Conservation (phyloP, 176 grass and related monocot species). For the Metroxylon sagu region DNA sequence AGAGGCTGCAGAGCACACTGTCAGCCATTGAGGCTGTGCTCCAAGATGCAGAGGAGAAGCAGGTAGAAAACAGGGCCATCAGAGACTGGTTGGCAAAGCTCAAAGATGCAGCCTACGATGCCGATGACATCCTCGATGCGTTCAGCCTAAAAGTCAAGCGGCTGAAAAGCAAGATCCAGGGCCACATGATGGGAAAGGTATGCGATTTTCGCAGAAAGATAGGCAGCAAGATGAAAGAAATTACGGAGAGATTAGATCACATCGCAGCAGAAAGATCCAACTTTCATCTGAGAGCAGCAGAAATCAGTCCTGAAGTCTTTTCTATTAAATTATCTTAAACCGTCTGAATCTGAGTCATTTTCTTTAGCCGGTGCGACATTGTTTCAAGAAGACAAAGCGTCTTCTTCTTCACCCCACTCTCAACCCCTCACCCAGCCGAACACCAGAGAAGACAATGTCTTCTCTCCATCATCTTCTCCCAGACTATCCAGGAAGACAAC, state of each 20-base stretch:
- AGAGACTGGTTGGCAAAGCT: conserved; percentile 19
- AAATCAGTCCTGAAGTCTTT: too few relatives aligned
- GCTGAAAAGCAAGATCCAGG: background rate
- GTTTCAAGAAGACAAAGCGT: too few relatives aligned
- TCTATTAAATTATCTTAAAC: too few relatives aligned
- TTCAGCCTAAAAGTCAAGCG: conserved; percentile 26
- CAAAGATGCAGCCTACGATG: conserved; percentile 20
- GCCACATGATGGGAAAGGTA: background rate
- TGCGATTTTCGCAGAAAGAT: background rate
- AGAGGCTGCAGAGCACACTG: too few relatives aligned
- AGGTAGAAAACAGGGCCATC: background rate
- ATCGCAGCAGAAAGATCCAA: background rate
- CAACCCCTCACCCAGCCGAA: too few relatives aligned
- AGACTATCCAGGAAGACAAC: too few relatives aligned
- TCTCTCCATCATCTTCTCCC: too few relatives aligned
- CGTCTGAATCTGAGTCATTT: background rate
- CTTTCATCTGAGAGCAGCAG: conserved; percentile 20
- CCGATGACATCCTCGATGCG: conserved; percentile 37
- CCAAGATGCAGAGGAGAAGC: too few relatives aligned
- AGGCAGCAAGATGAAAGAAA: background rate
- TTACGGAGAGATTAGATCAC: background rate
- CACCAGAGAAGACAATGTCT: too few relatives aligned
- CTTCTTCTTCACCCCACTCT: too few relatives aligned
- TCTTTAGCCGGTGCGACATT: too few relatives aligned
- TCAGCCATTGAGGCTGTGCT: too few relatives aligned